Base-by-base conservation (phyloP, 129 eudicot species). In the Centaurea solstitialis region DNA sequence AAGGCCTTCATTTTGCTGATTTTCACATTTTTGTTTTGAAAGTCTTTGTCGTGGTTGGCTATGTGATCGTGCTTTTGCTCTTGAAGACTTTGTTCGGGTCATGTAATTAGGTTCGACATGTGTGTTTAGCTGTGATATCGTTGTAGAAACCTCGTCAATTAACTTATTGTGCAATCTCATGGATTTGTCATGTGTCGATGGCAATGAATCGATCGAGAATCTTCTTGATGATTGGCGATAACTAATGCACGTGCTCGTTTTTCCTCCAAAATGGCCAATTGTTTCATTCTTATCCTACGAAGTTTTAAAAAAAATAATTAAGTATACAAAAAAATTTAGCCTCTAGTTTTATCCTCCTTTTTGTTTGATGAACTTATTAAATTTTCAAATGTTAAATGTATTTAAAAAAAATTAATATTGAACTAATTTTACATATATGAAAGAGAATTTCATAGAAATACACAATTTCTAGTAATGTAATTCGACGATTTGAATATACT, bases 11-110 rank as follows among this genome's bases (percentile, higher is more conserved):
- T 75, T 82, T 84, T 78, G 82, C 70, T 85, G 87, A 10, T 77
- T 77, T 77, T 62, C 79, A 2, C 72, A 82, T 39, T 76, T 88
- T 61, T 83, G 83, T 68, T 69, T 87, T 9, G 78, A 20, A 66
- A 92, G 97, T 10, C 97, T 86, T 69, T 74, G 92, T 69, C 84
- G 88, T 37, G 97, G 94, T 83, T 82, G 92, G 59, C 94, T 89
- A 0, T 88, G 90, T 67, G 97, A 92, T 83, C 97, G 85, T 17
- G 78, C 74, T 86, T 89, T 92, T 4, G 94, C 97, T 72, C 75
- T 88, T 35, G 94, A 92, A 37, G 97, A 92, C 78, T 83, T 76
- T 33, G 97, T 92, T 11, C 87, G 82, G 57, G 88, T 86, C 94
- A 92, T 89, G 83, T 92, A 92, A 69, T 73, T 89, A 12, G 89